Conservation (phyloP, 768 basidiomycete species). For the Pleurotus sapidus region DNA sequence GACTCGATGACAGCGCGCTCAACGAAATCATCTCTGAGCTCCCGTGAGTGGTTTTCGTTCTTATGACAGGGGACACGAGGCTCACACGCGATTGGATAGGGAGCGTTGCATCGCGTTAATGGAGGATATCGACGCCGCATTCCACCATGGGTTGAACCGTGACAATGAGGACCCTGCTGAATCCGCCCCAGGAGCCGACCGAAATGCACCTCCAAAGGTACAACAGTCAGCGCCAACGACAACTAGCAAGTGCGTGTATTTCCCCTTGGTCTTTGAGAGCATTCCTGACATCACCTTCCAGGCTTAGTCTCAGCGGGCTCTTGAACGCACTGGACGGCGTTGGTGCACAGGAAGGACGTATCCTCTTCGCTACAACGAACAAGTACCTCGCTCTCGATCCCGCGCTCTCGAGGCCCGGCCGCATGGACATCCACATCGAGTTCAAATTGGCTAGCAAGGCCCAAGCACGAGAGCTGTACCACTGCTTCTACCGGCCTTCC, state of each 20-base stretch:
- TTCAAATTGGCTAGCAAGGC: constrained; percentile 71
- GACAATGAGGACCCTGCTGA: constrained; percentile 18
- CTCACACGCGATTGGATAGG: background rate
- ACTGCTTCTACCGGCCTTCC: constrained; percentile 60
- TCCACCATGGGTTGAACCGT: constrained; percentile 43
- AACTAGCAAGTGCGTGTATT: constrained; percentile 3
- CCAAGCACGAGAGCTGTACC: constrained; percentile 66
- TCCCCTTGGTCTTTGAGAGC: too few relatives aligned
- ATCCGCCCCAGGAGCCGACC: background rate
- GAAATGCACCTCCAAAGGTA: background rate
- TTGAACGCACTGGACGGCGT: constrained; percentile 81
- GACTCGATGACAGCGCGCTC: constrained; percentile 61
- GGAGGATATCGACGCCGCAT: constrained; percentile 84
- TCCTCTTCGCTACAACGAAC: constrained; percentile 53
- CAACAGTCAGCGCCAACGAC: constrained; percentile 11
- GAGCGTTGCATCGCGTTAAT: constrained; percentile 72
- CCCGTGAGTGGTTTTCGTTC: constrained; percentile 32
- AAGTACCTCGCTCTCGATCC: constrained; percentile 67
- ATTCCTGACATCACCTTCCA: constrained; percentile 7
- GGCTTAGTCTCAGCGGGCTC: constrained; percentile 69
- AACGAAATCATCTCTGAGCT: constrained; percentile 56
- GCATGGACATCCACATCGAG: constrained; percentile 78
- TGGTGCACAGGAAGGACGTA: constrained; percentile 78
- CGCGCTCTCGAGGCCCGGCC: constrained; percentile 73
- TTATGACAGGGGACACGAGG: too few relatives aligned